phyloP scores from a whole-genome alignment of 495 filamentous ascomycete species.

The Aspergillus biplanus region DNA sequence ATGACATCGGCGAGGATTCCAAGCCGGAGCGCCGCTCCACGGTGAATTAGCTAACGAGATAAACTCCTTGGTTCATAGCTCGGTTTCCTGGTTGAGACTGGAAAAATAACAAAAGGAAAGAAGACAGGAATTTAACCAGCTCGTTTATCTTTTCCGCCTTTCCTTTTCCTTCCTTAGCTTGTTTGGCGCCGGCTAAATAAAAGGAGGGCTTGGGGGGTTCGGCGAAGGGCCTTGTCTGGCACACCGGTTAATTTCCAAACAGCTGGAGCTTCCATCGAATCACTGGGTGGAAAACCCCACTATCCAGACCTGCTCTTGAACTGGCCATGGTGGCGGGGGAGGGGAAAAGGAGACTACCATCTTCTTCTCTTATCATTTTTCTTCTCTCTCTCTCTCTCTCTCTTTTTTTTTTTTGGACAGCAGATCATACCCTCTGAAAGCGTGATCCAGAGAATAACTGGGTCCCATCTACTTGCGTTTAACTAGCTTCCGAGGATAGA shows the following conservation, averaged over 20 bases:
- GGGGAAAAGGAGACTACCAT: too few species aligned
- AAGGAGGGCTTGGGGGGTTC: not conserved
- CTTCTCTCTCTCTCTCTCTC: not conserved
- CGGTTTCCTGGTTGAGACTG: not conserved
- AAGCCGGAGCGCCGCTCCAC: too few species aligned
- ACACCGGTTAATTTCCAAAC: slow-evolving; percentile 19
- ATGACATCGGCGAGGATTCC: not conserved
- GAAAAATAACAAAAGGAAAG: not conserved
- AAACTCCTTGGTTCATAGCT: too few species aligned
- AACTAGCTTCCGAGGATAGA: too few species aligned
- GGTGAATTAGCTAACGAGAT: too few species aligned
- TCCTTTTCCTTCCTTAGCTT: not conserved
- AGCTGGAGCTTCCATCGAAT: not conserved
- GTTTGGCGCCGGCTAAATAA: slow-evolving; percentile 3
- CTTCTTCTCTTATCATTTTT: not conserved
- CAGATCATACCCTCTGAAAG: too few species aligned
- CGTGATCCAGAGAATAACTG: too few species aligned
- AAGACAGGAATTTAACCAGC: not conserved
- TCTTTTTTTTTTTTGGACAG: not conserved
- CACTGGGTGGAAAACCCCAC: too few species aligned
- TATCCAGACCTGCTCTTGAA: too few species aligned
- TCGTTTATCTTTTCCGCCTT: not conserved
- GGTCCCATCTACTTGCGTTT: too few species aligned
- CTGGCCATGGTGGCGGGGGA: too few species aligned
- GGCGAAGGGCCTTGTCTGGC: too few species aligned